phyloP scores from a whole-genome alignment of 2,329 filamentous ascomycete species.

The Ceratocystis huliohia region DNA sequence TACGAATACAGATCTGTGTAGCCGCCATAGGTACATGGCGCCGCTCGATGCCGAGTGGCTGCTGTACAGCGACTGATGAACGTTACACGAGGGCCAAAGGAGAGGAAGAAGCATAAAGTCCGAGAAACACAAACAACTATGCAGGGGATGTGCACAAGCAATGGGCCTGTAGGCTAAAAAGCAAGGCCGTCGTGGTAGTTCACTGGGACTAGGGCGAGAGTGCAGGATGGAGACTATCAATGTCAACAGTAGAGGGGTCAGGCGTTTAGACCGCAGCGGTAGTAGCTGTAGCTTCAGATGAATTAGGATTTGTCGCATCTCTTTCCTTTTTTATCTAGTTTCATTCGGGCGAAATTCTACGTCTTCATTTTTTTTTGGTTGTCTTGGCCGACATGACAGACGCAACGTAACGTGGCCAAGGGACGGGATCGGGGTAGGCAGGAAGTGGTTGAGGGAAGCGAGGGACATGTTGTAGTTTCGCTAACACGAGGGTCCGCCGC shows the following conservation, averaged over 20 bases:
- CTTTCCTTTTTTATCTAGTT: background rate
- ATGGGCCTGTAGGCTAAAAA: background rate
- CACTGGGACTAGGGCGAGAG: background rate
- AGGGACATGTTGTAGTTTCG: background rate
- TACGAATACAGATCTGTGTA: too few relatives aligned
- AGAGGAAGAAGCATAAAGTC: too few relatives aligned
- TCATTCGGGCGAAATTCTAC: background rate
- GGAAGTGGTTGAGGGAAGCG: background rate
- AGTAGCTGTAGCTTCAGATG: background rate
- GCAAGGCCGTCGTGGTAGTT: background rate
- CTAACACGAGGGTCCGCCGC: background rate
- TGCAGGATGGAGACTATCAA: background rate
- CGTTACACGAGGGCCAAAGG: background rate
- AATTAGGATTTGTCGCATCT: too few relatives aligned
- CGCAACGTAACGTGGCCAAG: slow-evolving; percentile 5
- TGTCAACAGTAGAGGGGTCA: background rate
- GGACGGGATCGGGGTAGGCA: background rate
- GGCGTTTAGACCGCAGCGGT: background rate
- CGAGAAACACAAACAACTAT: background rate
- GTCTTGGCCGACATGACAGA: slow-evolving; percentile 1
- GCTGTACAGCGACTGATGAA: background rate
- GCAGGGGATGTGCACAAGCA: background rate
- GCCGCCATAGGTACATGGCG: background rate
- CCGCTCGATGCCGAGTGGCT: background rate
- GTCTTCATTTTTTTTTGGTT: background rate